Base-by-base conservation (phyloP, 2,329 filamentous ascomycete species). In the Calonectria honghensis region DNA sequence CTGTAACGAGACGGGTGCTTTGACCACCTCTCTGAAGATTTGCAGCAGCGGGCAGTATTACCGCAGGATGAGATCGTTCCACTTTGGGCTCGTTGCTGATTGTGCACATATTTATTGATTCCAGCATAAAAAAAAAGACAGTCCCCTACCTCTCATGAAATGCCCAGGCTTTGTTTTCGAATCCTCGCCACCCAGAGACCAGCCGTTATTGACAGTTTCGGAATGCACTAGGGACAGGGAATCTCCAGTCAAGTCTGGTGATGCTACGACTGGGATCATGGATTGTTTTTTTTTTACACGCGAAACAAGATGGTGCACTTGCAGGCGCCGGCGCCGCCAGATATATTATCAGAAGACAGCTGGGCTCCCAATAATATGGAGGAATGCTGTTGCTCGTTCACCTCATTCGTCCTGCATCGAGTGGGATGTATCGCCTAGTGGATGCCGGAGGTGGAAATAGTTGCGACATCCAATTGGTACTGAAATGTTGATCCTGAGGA, bases 1-100 rank as follows among this genome's bases (percentile, higher is more conserved):
- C 67, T 73, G 72, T 68, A 73, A 73, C 72, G 29, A 61, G 6
- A 9, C 32, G 35, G 27, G 51, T 70, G 72, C 51, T 67, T 61
- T 52, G 41, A 51, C 51, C 72, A 61, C 39, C 24, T 18, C 41
- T 31, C 27, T 59, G 31, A 51, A 54, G 32, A 52, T 57, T 31
- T 52, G 51, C 31, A n/a, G 59, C 50, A 35, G 45, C 57, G 32
- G 54, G 29, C 51, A 37, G 14, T 35, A 27, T 14, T 29, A 32
- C 35, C 48, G 32, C 37, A 45, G 35, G n/a, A 24, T 41, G 18
- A 35, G 35, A 52, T 45, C 20, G 4, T 32, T 65, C n/a, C n/a
- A 31, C 14, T 18, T 50, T n/a, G 48, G 48, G 37, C 54, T 48
- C 24, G 48, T 37, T 61, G 45, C 59, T 20, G 32, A 41, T 35